Conservation (phyloP, 2,329 filamentous ascomycete species). For the Septoria linicola region DNA sequence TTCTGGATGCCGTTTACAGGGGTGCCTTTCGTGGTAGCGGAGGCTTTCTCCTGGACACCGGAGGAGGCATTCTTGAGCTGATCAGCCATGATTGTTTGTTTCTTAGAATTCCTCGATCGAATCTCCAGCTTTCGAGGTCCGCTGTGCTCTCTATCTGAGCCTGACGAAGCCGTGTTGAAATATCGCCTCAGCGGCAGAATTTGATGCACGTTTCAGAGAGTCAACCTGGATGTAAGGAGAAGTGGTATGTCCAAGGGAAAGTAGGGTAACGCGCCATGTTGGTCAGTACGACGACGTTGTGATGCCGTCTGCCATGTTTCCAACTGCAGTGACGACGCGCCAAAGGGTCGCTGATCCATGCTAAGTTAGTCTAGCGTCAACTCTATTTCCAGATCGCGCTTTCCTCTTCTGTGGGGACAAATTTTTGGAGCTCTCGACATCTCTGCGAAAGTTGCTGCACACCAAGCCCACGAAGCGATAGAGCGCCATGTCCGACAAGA, state of each 20-base stretch:
- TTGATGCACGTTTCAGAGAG: not conserved
- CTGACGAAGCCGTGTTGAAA: constrained; percentile 24
- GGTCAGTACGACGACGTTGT: constrained; percentile 5
- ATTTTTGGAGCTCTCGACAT: constrained; percentile 2
- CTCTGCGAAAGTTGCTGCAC: too few species aligned
- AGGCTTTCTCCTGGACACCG: constrained; percentile 23
- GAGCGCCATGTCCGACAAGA: constrained; percentile 32
- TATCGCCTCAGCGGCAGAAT: constrained; percentile 3
- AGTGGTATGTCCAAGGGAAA: too few species aligned
- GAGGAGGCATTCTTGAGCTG: constrained; percentile 24
- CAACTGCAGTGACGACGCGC: constrained; percentile 6
- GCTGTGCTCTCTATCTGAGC: constrained; percentile 19
- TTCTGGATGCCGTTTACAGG: constrained; percentile 24
- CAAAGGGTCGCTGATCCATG: not conserved
- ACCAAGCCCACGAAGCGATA: not conserved
- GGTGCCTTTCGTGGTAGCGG: constrained; percentile 26
- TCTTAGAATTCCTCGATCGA: constrained; percentile 24
- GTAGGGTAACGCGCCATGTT: too few species aligned
- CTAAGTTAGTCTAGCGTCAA: not conserved
- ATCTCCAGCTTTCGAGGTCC: constrained; percentile 34
- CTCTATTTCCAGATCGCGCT: constrained; percentile 5
- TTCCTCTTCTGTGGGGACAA: too few species aligned
- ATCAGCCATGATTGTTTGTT: constrained; percentile 28
- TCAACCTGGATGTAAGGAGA: not conserved
- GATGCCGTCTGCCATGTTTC: constrained; percentile 13